phyloP scores from a whole-genome alignment of 805 yeast genomes.

The Saccharomycopsis malanga region DNA sequence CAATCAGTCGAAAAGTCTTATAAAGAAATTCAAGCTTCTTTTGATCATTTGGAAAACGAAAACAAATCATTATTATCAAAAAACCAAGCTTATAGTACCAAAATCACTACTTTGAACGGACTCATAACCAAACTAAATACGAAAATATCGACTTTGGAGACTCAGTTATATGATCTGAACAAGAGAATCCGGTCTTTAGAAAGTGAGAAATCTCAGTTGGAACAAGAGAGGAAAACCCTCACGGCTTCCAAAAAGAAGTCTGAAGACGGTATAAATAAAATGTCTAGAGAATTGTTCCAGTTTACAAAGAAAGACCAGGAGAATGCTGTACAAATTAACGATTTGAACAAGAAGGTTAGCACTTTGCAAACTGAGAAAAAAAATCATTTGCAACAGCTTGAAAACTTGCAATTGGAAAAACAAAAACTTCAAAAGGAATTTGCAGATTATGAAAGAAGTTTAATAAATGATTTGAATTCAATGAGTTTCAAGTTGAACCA shows the following conservation, averaged over 20 bases:
- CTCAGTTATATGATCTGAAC: conserved; percentile 16
- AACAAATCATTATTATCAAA: conserved; percentile 3
- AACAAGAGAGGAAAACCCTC: conserved; percentile 26
- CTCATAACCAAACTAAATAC: conserved; percentile 14
- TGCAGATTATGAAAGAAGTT: conserved; percentile 19
- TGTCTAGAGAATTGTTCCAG: conserved; percentile 75
- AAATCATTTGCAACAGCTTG: conserved; percentile 22
- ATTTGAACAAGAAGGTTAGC: conserved; percentile 23
- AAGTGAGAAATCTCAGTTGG: conserved; percentile 24
- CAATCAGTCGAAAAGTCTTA: conserved; percentile 27
- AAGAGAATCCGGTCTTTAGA: conserved; percentile 16
- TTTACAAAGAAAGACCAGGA: conserved; percentile 54
- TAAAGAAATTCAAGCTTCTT: conserved; percentile 25
- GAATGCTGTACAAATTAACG: conserved; percentile 36
- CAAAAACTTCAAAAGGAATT: conserved; percentile 22
- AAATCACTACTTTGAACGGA: conserved; percentile 9
- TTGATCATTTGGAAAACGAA: conserved; percentile 14
- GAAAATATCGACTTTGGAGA: conserved; percentile 14
- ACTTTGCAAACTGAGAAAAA: conserved; percentile 21
- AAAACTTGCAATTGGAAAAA: conserved; percentile 26
- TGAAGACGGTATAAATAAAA: conserved; percentile 83
- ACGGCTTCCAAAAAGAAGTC: conserved; percentile 48
- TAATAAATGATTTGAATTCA: conserved; percentile 19
- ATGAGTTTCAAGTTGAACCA: conserved; percentile 22
- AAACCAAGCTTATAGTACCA: conserved; percentile 3